phyloP scores from a whole-genome alignment of 345 rosid species.

The Eucalyptus sp. region DNA sequence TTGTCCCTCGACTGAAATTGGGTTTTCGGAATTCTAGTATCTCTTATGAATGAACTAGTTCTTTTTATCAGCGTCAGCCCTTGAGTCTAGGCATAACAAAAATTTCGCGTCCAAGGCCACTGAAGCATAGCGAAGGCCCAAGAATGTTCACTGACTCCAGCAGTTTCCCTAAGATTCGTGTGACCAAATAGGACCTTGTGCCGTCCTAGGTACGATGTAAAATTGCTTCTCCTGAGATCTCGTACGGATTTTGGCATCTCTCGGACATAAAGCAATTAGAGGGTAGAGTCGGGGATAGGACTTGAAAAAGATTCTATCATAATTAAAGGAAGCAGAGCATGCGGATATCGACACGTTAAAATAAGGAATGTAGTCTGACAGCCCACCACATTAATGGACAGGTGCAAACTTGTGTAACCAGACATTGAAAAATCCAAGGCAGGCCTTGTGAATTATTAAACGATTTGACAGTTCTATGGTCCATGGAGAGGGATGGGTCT shows the following conservation, averaged over 20 bases:
- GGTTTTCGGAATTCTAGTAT: not conserved
- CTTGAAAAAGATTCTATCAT: fast-evolving
- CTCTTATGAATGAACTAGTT: not conserved
- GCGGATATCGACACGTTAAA: too few species aligned
- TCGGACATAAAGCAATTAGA: fast-evolving
- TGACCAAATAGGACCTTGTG: not conserved
- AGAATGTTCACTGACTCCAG: not conserved
- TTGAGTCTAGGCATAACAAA: not conserved
- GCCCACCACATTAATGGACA: too few species aligned
- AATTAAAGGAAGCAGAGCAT: fast-evolving
- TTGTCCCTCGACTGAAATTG: not conserved
- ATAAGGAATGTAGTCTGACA: fast-evolving
- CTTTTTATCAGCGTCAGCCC: not conserved
- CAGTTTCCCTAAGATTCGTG: not conserved
- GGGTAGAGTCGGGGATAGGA: too few species aligned
- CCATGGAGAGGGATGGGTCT: not conserved
- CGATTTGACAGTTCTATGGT: not conserved
- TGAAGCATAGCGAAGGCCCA: not conserved
- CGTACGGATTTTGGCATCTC: too few species aligned
- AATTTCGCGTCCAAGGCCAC: not conserved
- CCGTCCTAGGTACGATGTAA: too few species aligned
- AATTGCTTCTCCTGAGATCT: too few species aligned
- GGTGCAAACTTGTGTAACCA: too few species aligned
- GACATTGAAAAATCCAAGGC: too few species aligned
- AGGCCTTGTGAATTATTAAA: not conserved